phyloP scores from a whole-genome alignment of 768 basidiomycete species.

The Pisolithus orientalis region DNA sequence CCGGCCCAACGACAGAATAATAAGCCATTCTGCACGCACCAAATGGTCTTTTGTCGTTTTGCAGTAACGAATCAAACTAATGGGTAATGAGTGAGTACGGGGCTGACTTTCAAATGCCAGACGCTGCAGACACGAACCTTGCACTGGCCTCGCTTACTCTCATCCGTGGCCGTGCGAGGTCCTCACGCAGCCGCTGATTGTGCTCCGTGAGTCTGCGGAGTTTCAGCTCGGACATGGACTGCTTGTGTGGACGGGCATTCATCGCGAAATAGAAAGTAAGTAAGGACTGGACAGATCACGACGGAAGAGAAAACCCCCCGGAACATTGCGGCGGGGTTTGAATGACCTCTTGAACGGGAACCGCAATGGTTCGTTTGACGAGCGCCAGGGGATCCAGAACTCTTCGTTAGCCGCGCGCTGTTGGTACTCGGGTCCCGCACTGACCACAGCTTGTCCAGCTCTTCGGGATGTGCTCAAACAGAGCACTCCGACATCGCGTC shows the following conservation, averaged over 20 bases:
- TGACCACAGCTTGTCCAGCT: background rate
- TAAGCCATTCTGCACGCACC: slow-evolving; percentile 39
- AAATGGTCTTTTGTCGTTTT: slow-evolving; percentile 89
- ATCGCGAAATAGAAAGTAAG: slow-evolving; percentile 31
- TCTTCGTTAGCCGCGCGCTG: background rate
- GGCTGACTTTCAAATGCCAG: background rate
- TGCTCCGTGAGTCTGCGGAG: slow-evolving; percentile 89
- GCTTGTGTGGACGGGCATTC: slow-evolving; percentile 78
- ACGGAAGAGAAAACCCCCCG: slow-evolving; percentile 3
- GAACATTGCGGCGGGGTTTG: background rate
- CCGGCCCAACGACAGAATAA: background rate
- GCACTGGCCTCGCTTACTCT: slow-evolving; percentile 88
- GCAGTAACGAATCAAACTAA: slow-evolving; percentile 89
- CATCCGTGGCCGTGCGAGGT: slow-evolving; percentile 83
- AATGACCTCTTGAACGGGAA: background rate
- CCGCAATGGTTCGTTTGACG: no score
- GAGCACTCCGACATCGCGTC: background rate
- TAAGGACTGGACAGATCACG: background rate
- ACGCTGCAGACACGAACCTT: slow-evolving; percentile 45
- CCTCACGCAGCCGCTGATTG: slow-evolving; percentile 86
- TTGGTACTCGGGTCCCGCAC: no score
- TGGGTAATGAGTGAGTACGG: background rate
- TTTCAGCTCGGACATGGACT: slow-evolving; percentile 98
- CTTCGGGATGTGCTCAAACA: background rate
- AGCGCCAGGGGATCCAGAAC: slow-evolving; percentile 1